Percentiles rank a stretch among this genome's conserved stretches.
phyloP scores from a whole-genome alignment of 768 basidiomycete genomes.

The Tricholoma terreum region DNA sequence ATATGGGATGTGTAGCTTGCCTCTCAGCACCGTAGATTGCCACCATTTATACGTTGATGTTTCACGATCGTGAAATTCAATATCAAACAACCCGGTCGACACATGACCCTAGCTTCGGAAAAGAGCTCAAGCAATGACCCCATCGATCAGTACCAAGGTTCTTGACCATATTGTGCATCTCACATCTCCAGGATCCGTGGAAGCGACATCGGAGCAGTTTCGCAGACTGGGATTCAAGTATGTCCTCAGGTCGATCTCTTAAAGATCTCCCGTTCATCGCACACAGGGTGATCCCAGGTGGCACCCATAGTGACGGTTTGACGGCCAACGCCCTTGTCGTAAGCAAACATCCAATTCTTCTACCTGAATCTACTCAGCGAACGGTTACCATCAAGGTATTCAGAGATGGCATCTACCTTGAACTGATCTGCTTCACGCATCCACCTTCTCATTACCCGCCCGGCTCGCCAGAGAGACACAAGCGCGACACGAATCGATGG shows the following conservation, averaged over 20 bases:
- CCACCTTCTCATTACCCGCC: slow-evolving; percentile 52
- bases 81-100: too few species aligned
- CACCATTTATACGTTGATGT: too few species aligned
- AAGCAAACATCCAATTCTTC: slow-evolving; percentile 13
- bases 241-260: too few species aligned
- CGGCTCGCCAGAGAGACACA: slow-evolving; percentile 39
- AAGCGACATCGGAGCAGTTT: slow-evolving; percentile 49
- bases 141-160: slow-evolving; percentile 38
- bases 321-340: slow-evolving; percentile 67
- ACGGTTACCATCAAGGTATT: slow-evolving; percentile 37
- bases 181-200: slow-evolving; percentile 59
- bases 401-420: slow-evolving; percentile 59
- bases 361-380: not conserved
- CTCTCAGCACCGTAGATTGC: too few species aligned
- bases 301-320: slow-evolving; percentile 59
- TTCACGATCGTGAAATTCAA: too few species aligned
- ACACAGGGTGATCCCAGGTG: slow-evolving; percentile 67
- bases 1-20: too few species aligned
- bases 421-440: slow-evolving; percentile 65
- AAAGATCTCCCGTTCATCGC: too few species aligned
- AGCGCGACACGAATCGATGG: slow-evolving; percentile 53
- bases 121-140: too few species aligned
- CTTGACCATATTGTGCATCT: slow-evolving; percentile 74
- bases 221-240: slow-evolving; percentile 66
- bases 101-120: too few species aligned